Evolutionary conservation across 169 alveolate genomes (phyloP), one percentile per base, ranked within the genome.

Genomic region (Theileria sp.): DNA sequence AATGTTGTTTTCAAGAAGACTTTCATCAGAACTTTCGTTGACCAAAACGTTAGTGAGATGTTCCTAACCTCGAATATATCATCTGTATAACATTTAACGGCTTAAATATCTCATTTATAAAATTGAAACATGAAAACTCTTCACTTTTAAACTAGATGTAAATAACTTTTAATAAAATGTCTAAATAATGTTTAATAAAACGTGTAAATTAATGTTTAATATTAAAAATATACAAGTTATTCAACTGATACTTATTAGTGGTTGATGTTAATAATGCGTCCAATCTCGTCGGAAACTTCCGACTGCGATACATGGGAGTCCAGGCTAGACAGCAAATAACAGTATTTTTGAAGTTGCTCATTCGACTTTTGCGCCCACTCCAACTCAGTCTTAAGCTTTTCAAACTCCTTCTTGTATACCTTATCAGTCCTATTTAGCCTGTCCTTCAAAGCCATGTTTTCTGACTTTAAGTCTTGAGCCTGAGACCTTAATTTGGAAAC

Each of bases 21-120:
- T 3, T 85, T 85, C 75, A 78, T 85, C 0, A 50, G 91, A 32
- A 85, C 91, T 7, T 79, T 85, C 70, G 75, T 85, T 0, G 91
- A 85, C 76, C 82, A 79, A n/a, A 70, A 85, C 51, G 87, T 79
- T 21, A 77, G 88, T 1, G 85, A 77, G 28, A 30, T 78, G 38
- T 50, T 79, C 19, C 83, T 81, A 19, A 32, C 71, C 61, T 83
- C 86, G 0, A 83, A 70, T 30, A 70, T 83, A 67, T 76, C 89
- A 1, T 71, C 82, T 2, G 89, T 77, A 7, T 83, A 83, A 21
- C 9, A 15, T 26, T 3, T 8, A 8, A 25, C 32, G 56, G 15
- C 75, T 9, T 1, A 66, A 36, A 21, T 9, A 66, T 21, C 15
- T 15, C 38, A 25, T 32, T 5, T 32, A 32, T 32, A 32, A 32